phyloP scores from a whole-genome alignment of 139 green algal species.

The Micractinium sp. region DNA sequence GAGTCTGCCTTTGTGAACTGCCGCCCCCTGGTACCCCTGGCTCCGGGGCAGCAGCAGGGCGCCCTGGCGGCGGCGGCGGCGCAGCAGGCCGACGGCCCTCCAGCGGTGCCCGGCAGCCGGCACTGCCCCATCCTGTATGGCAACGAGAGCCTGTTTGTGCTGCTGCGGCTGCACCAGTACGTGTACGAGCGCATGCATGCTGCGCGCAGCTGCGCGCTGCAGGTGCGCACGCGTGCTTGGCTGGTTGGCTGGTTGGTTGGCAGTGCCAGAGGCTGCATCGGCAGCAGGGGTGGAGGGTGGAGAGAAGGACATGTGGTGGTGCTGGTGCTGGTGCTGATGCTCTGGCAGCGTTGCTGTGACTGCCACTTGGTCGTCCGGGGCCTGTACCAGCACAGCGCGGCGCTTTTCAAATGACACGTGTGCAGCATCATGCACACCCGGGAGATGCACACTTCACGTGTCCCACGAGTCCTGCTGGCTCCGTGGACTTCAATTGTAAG shows the following conservation, averaged over 20 bases:
- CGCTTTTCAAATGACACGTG: too few relatives aligned
- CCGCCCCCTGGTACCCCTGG: slow-evolving; percentile 41
- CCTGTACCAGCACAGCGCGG: too few relatives aligned
- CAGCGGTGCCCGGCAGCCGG: background rate
- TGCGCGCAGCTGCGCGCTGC: slow-evolving; percentile 43
- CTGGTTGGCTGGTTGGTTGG: background rate
- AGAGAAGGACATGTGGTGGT: background rate
- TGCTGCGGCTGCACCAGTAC: slow-evolving; percentile 85
- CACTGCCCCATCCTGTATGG: slow-evolving; percentile 79
- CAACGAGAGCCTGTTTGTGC: slow-evolving; percentile 94
- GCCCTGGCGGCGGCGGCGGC: background rate
- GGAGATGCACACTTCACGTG: too few relatives aligned
- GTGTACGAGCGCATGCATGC: slow-evolving; percentile 85
- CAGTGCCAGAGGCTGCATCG: background rate
- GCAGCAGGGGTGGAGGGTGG: background rate
- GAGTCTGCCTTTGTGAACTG: slow-evolving; percentile 39
- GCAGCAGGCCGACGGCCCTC: background rate
- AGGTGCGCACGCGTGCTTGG: background rate
- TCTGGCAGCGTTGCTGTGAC: too few relatives aligned
- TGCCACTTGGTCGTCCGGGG: too few relatives aligned
- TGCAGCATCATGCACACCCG: too few relatives aligned
- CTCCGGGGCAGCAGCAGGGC: background rate
- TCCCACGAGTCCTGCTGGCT: too few relatives aligned
- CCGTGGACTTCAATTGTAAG: too few relatives aligned
- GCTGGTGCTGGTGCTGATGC: background rate